Percentiles rank a stretch among this genome's conserved stretches.
Conservation (phyloP, 352 stramenopile genomes). For the Pythium utonaiense region DNA sequence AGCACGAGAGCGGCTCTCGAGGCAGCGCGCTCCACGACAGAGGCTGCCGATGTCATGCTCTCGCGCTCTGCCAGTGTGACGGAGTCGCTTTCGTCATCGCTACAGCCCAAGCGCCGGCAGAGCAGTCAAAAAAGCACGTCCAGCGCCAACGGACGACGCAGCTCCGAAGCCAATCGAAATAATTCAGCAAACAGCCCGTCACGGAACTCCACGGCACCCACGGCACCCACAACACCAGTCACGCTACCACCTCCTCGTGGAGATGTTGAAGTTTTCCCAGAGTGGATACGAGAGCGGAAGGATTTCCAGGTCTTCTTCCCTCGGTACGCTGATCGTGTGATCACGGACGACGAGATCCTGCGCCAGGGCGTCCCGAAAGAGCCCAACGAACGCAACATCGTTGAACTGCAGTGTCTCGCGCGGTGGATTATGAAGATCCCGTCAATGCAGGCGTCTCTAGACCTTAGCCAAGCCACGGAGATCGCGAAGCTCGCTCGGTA, state of each 20-base stretch:
- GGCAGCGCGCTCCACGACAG: constrained; percentile 41
- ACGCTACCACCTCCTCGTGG: not conserved
- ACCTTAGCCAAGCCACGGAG: constrained; percentile 63
- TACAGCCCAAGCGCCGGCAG: not conserved
- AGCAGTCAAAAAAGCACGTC: constrained; percentile 11
- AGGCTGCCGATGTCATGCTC: constrained; percentile 45
- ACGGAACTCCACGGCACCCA: not conserved
- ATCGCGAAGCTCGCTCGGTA: constrained; percentile 67
- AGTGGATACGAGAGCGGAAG: constrained; percentile 72
- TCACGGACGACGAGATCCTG: constrained; percentile 67
- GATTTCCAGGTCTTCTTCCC: constrained; percentile 77
- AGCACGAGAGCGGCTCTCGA: constrained; percentile 43
- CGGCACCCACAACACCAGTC: not conserved
- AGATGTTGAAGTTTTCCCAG: constrained; percentile 43
- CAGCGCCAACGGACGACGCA: not conserved
- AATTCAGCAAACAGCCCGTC: not conserved
- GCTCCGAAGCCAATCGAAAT: not conserved
- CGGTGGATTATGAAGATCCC: constrained; percentile 77
- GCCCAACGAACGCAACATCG: constrained; percentile 58
- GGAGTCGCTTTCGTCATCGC: not conserved
- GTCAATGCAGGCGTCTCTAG: constrained; percentile 60
- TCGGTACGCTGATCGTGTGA: constrained; percentile 50
- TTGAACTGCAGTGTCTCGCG: constrained; percentile 67
- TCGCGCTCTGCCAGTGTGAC: constrained; percentile 25
- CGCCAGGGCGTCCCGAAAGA: constrained; percentile 60